Evolutionary conservation across 208 protist genomes (phyloP).

Genomic region (Leptomonas seymouri): DNA sequence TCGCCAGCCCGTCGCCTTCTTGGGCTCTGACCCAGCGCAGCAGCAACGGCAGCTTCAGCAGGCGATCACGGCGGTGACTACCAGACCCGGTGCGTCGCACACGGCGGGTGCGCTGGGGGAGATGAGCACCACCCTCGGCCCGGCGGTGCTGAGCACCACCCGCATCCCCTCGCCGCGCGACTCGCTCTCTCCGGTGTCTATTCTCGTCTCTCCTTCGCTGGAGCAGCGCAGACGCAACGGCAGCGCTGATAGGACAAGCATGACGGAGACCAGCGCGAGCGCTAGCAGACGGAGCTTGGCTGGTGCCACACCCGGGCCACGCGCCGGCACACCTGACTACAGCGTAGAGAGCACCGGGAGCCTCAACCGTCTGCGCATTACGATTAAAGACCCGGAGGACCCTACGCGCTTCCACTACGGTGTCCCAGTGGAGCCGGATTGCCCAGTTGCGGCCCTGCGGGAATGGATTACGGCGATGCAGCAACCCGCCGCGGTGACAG

Average conservation of each 20-base stretch:
- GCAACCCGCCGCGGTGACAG: not conserved
- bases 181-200: slow-evolving; percentile 15
- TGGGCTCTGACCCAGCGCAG: slow-evolving; percentile 9
- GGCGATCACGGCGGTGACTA: no score
- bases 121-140: slow-evolving; percentile 17
- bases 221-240: slow-evolving; percentile 22
- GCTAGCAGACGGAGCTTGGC: not conserved
- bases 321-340: slow-evolving; percentile 22
- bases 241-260: not conserved
- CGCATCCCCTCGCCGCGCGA: slow-evolving; percentile 15
- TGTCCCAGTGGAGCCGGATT: slow-evolving; percentile 50
- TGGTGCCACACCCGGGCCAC: slow-evolving; percentile 11
- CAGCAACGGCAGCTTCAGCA: not conserved
- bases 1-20: slow-evolving; percentile 25
- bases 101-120: slow-evolving; percentile 11
- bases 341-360: slow-evolving; percentile 29
- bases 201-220: slow-evolving; percentile 23
- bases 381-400: slow-evolving; percentile 47
- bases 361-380: slow-evolving; percentile 46
- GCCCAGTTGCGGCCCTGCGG: slow-evolving; percentile 44
- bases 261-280: slow-evolving; percentile 16
- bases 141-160: slow-evolving; percentile 24
- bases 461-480: slow-evolving; percentile 47
- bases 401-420: slow-evolving; percentile 44
- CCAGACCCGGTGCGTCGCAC: not conserved